Evolutionary conservation across 768 basidiomycete species (phyloP), one percentile per base, ranked within the genome.

Genomic region (Pleurotus pulmonarius): DNA sequence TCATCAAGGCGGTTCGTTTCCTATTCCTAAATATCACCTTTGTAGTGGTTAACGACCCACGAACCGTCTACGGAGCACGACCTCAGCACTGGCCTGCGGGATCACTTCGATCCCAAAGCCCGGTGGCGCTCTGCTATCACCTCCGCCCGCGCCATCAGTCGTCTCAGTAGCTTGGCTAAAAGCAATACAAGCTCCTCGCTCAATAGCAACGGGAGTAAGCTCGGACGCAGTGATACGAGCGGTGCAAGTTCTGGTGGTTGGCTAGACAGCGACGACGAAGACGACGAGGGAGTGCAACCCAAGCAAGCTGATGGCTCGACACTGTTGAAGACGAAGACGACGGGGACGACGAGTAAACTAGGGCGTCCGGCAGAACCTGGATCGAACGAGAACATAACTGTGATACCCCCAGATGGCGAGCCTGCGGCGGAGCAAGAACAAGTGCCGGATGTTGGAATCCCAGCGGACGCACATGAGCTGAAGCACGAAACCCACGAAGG

Each of bases 101-200:
- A 92, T 29, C 83, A 94, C 74, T 95, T 96, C 70, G 78, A 92
- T 64, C 80, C 92, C 0, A 79, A 78, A 43, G 85, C 83, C 1
- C 79, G 79, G 39, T 94, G 92, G 93, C 80, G 82, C 49, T 73
- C 75, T 1, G 90, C 89, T 12, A 91, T 94, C 62, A 64, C 73
- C 1, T 74, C 76, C 26, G 78, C 79, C 20, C 71, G 77, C 13
- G 79, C 75, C 0, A 38, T 80, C 12, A 64, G 69, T 26, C 70
- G 80, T 22, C 67, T 81, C 16, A 70, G 72, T 51, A 58, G 56
- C 51, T 58, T 58, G 63, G 63, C 34, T 55, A 59, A 40, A 45
- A 59, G 34, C n/a, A 44, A 25, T 18, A 49, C 29, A 8, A 57
- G 41, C 25, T 52, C 34, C 41, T 52, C 51, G 16, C 11, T 20